Base-by-base conservation (phyloP, 495 filamentous ascomycete species). In the Podospora bellae-mahoneyi region DNA sequence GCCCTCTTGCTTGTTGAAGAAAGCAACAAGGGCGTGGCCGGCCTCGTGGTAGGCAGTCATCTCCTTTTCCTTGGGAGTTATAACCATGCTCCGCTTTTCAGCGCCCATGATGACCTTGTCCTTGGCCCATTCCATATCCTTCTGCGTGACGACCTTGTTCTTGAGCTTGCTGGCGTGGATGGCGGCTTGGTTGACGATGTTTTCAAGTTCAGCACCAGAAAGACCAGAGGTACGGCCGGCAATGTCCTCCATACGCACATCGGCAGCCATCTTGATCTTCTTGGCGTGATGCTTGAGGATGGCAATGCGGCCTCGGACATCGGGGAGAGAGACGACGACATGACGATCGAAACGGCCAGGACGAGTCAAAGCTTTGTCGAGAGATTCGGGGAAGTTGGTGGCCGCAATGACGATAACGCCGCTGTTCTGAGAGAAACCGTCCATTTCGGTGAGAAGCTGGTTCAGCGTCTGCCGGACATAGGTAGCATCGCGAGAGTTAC, bases 71-170 rank as follows among this genome's bases (percentile, higher is more conserved):
- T 94, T 91, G 64, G 92, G 85, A 59, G 90, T 90, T 68, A 98
- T 96, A 68, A 97, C 87, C 76, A 92, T 90, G 74, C 88, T 94
- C 72, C 86, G 88, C 76, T 90, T 87, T 82, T 98, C 95, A 34
- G 94, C 92, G 60, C 95, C 95, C 92, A 99, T 96, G 82, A 98
- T 90, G 66, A 99, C 92, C 80, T 94, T 96, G 82, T 99, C 95
- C 78, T 96, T 97, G 60, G 95, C 94, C 92, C 93, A 98, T 69
- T 97, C 95, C 64, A 99, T 91, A 74, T 98, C 92, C 20, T 84
- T 76, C 75, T 92, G 89, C 23, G 84, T 81, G 69, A 99, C 93
- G 57, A 87, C 86, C 57, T 78, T 79, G 18, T 88, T 84, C 78
- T 92, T 94, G 63, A 89, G 84, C 76, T 93, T 91, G 76, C 90